Evolutionary conservation across 305 asterid species (phyloP).

Genomic region (Fraxinus angustifolia): DNA sequence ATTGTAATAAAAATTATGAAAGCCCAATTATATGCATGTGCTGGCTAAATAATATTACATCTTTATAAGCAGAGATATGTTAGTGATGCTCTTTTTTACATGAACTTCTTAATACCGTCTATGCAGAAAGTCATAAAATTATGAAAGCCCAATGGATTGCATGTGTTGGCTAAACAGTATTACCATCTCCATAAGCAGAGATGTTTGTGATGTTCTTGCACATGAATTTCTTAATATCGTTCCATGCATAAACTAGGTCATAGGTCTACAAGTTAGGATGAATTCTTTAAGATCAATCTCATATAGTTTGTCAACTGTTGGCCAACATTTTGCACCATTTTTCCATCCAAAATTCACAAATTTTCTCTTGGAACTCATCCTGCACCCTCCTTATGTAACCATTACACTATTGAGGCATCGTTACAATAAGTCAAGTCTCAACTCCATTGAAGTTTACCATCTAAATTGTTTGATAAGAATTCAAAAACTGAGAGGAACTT

Average conservation of each 20-base stretch:
- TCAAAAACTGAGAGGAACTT: constrained; percentile 33
- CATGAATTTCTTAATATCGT: background rate
- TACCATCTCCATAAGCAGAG: background rate
- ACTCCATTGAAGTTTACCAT: background rate
- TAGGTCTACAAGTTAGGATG: background rate
- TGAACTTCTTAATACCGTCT: no score
- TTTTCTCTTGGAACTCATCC: background rate
- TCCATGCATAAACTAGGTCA: background rate
- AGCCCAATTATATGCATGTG: background rate
- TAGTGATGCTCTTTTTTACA: no score
- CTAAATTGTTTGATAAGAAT: background rate
- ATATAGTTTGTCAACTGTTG: background rate
- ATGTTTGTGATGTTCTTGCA: background rate
- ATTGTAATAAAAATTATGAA: background rate
- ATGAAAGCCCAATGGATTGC: no score
- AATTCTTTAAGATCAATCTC: background rate
- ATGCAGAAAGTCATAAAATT: no score
- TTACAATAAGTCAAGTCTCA: background rate
- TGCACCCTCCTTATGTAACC: no score
- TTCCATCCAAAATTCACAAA: background rate
- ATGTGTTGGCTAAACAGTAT: no score
- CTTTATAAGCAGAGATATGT: no score
- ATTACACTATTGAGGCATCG: background rate
- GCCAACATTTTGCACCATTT: background rate
- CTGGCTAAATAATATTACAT: background rate